Conservation (phyloP, 352 stramenopile species). For the Pythium biforme region DNA sequence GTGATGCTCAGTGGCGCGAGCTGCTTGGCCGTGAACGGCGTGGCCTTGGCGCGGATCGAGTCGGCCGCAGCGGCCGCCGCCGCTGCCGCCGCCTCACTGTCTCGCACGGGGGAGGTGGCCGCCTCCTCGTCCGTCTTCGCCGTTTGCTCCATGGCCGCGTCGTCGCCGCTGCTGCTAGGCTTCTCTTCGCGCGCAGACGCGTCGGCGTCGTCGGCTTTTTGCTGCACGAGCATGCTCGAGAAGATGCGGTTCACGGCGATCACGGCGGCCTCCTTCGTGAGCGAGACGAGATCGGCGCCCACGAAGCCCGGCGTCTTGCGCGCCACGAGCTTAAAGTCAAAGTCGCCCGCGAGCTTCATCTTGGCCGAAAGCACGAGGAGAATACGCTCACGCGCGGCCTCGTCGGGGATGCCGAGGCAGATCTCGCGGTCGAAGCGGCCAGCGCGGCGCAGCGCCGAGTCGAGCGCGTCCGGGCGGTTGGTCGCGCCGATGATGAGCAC, state of each 20-base stretch:
- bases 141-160: neutral
- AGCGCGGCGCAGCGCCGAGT: conserved; percentile 94
- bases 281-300: conserved; percentile 95
- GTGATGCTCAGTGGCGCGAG: conserved; percentile 92
- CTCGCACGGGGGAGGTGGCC: neutral
- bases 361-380: conserved; percentile 91
- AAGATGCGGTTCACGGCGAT: conserved; percentile 99
- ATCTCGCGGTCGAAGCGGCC: conserved; percentile 99
- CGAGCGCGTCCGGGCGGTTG: conserved; percentile 96
- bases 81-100: neutral
- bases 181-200: conserved; percentile 14
- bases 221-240: conserved; percentile 55
- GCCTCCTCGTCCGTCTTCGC: neutral
- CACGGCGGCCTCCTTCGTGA: conserved; percentile 98
- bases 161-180: neutral
- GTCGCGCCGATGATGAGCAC: conserved; percentile 98
- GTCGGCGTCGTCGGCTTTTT: conserved; percentile 9
- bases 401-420: conserved; percentile 95
- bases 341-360: conserved; percentile 93
- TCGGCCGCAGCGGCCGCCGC: conserved; percentile 42
- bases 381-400: conserved; percentile 93
- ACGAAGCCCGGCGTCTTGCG: conserved; percentile 96
- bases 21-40: conserved; percentile 88
- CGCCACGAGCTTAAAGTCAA: conserved; percentile 95
- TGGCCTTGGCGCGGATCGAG: conserved; percentile 59